A percentile compares a stretch with the other conserved stretches of the same genome.
Evolutionary conservation across 768 basidiomycete species (phyloP).

Genomic region (Lyophyllum atratum): DNA sequence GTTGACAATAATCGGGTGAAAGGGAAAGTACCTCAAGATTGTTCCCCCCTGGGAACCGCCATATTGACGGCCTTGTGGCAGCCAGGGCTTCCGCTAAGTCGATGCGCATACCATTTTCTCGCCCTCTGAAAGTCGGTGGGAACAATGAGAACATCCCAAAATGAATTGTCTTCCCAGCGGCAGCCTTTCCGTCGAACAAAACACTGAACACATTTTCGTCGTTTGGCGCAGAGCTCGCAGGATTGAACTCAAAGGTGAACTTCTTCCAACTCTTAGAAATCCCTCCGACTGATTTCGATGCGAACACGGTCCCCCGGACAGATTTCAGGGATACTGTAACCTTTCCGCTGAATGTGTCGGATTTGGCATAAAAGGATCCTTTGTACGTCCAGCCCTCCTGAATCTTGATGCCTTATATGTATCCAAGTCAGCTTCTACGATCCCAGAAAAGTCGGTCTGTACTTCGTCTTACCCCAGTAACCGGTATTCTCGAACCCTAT

Average conservation of each 20-base stretch:
- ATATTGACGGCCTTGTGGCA: slow-evolving; percentile 43
- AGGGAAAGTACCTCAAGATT: slow-evolving; percentile 29
- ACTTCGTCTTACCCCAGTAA: slow-evolving; percentile 44
- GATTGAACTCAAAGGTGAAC: slow-evolving; percentile 42
- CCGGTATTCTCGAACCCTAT: slow-evolving; percentile 55
- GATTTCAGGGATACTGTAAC: slow-evolving; percentile 39
- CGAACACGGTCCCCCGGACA: slow-evolving; percentile 42
- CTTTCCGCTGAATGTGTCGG: slow-evolving; percentile 36
- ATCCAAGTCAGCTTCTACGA: background rate
- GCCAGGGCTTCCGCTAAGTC: slow-evolving; percentile 53
- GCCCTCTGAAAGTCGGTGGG: slow-evolving; percentile 61
- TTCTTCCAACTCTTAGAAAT: slow-evolving; percentile 49
- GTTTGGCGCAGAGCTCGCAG: slow-evolving; percentile 39
- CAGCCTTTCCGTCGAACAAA: slow-evolving; percentile 44
- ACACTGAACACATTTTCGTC: slow-evolving; percentile 54
- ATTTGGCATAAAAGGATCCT: slow-evolving; percentile 51
- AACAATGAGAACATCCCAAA: slow-evolving; percentile 64
- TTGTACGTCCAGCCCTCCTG: slow-evolving; percentile 55
- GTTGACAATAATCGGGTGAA: background rate
- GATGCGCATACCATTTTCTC: slow-evolving; percentile 59
- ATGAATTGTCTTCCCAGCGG: slow-evolving; percentile 42
- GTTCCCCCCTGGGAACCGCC: slow-evolving; percentile 41
- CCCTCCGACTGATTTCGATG: slow-evolving; percentile 25
- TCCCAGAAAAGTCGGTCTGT: background rate
- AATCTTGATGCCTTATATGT: slow-evolving; percentile 50